phyloP scores from a whole-genome alignment of 139 green algal species.

The Ettlia oleoabundans region DNA sequence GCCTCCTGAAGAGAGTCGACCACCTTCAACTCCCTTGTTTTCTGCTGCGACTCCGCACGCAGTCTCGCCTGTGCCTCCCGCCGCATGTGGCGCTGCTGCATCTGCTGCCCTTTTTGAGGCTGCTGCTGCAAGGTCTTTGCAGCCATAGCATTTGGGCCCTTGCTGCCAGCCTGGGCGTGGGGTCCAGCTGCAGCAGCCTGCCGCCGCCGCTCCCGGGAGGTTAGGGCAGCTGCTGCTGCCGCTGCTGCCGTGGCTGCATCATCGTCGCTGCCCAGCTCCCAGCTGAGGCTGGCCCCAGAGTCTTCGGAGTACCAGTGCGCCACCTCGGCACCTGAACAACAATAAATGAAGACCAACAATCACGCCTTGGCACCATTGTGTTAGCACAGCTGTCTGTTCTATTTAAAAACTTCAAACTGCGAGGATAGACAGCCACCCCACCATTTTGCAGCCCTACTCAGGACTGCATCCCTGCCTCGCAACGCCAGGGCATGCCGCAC shows the following conservation, averaged over 20 bases:
- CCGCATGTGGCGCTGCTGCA: no score
- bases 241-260: slow-evolving; percentile 6
- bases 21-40: background rate
- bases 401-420: no score
- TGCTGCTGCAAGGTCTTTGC: background rate
- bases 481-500: background rate
- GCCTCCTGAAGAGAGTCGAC: slow-evolving; percentile 1
- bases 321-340: background rate
- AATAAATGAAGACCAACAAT: no score
- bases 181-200: background rate
- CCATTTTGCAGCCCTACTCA: background rate
- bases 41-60: no score
- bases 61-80: no score
- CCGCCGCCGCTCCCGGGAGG: background rate
- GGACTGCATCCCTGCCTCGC: background rate
- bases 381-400: no score
- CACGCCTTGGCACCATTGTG: no score
- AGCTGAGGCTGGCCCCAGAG: slow-evolving; percentile 14
- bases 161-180: background rate
- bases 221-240: slow-evolving; percentile 1
- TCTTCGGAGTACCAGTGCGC: background rate
- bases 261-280: slow-evolving; percentile 10
- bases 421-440: no score
- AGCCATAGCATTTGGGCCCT: background rate
- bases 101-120: background rate